A percentile compares a stretch with the other conserved stretches of the same genome.
These are phyloP conservation scores for Phytophthora parvispora DNA, from an alignment of 352 stramenopile species.

Conservation along the genomic window DNA sequence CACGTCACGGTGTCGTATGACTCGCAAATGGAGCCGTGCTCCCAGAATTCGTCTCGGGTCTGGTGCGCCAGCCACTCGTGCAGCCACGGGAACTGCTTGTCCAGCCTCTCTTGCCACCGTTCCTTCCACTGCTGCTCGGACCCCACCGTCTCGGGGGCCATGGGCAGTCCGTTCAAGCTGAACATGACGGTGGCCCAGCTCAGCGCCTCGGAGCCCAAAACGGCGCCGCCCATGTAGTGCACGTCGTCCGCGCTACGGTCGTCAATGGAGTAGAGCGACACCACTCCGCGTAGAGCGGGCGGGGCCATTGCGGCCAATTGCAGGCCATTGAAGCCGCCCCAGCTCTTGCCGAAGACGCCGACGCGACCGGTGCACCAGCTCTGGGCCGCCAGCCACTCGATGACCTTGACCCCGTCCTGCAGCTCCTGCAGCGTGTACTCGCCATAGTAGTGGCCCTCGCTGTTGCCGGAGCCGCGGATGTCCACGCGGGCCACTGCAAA, in stretches of 20 bases:
- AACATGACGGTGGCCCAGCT: conserved; percentile 68
- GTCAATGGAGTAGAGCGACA: conserved; percentile 68
- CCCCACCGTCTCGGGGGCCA: conserved; percentile 46
- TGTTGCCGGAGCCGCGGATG: conserved; percentile 59
- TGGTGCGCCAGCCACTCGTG: conserved; percentile 62
- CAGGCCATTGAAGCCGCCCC: conserved; percentile 62
- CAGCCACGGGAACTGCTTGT: conserved; percentile 54
- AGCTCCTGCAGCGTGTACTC: conserved; percentile 62
- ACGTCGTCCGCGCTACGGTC: conserved; percentile 64
- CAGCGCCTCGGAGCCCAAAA: conserved; percentile 59
- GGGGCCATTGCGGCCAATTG: conserved; percentile 54
- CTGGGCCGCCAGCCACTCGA: conserved; percentile 55
- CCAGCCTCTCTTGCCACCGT: conserved; percentile 43
- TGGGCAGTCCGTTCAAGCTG: conserved; percentile 50
- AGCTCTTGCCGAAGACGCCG: conserved; percentile 65
- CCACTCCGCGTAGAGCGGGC: conserved; percentile 48
- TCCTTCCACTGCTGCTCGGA: conserved; percentile 37
- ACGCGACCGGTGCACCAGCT: conserved; percentile 53
- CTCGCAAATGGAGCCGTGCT: conserved; percentile 59
- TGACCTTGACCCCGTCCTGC: conserved; percentile 53
- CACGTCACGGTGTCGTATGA: conserved; percentile 43
- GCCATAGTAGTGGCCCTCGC: conserved; percentile 46
- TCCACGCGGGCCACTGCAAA: conserved; percentile 60
- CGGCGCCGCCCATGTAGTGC: conserved; percentile 55
- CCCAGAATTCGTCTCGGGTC: conserved; percentile 54